Conservation (phyloP, 2,329 filamentous ascomycete genomes). For the Sporothrix pseudoabietina region DNA sequence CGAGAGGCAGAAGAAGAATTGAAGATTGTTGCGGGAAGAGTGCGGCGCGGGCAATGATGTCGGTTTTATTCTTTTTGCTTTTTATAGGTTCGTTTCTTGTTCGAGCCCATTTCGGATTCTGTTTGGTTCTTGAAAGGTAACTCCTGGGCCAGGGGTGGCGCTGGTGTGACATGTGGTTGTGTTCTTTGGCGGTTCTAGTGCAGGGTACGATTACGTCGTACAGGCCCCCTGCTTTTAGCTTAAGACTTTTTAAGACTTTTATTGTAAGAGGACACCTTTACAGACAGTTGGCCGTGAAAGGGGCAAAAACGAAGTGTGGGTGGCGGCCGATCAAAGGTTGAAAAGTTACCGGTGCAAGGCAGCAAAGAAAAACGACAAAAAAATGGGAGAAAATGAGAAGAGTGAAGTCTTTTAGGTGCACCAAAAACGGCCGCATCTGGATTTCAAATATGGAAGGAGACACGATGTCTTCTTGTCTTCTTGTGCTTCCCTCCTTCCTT, state of each 20-base stretch:
- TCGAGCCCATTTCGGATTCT: not conserved
- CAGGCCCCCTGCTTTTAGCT: not conserved
- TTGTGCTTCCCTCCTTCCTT: not conserved
- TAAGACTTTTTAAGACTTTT: not conserved
- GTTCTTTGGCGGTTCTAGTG: not conserved
- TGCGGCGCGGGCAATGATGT: conserved; percentile 14
- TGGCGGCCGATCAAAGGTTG: not conserved
- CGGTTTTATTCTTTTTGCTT: conserved; percentile 1
- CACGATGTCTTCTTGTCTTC: conserved; percentile 26
- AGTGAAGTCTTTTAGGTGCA: not conserved
- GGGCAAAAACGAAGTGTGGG: conserved; percentile 2
- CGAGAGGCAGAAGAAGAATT: not conserved
- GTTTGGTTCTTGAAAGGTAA: not conserved
- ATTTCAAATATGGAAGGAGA: conserved; percentile 14
- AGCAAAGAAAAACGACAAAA: not conserved
- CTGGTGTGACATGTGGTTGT: conserved; percentile 5
- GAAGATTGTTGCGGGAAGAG: not conserved
- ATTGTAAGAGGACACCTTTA: conserved; percentile 10
- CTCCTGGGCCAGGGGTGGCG: not conserved
- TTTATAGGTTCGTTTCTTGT: not conserved
- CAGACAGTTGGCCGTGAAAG: not conserved
- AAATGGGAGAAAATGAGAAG: not conserved
- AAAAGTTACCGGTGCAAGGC: not conserved
- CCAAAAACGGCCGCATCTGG: not conserved
- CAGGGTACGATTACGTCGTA: too few species aligned